phyloP scores from a whole-genome alignment of 2,329 filamentous ascomycete species.

The Monosporascus ibericus region DNA sequence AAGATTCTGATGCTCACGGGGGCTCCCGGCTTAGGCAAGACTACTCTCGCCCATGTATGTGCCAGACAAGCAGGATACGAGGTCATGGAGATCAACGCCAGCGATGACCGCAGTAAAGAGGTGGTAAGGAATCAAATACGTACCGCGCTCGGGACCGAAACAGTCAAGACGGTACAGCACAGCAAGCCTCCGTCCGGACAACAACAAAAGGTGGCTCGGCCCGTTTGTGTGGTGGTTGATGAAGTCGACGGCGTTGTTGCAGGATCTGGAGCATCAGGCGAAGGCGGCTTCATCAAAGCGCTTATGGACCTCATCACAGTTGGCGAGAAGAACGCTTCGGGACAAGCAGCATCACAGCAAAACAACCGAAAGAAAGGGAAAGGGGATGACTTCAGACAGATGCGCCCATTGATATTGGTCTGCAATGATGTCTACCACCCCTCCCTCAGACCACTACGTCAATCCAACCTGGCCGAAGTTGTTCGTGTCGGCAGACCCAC shows the following conservation, averaged over 20 bases:
- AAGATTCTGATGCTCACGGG: conserved; percentile 90
- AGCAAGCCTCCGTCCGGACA: conserved; percentile 43
- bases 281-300: conserved; percentile 93
- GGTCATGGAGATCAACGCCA: conserved; percentile 94
- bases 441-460: conserved; percentile 77
- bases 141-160: conserved; percentile 90
- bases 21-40: conserved; percentile 90
- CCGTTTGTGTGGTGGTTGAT: conserved; percentile 90
- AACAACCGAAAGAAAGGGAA: conserved; percentile 58
- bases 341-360: conserved; percentile 23
- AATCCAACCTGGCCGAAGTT: conserved; percentile 78
- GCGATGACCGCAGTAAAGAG: conserved; percentile 83
- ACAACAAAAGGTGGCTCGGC: conserved; percentile 63
- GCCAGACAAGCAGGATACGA: conserved; percentile 94
- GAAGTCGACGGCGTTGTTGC: conserved; percentile 93
- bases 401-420: conserved; percentile 85
- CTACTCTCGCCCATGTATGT: conserved; percentile 92
- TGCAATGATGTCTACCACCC: conserved; percentile 97
- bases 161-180: conserved; percentile 70
- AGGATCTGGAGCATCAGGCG: conserved; percentile 69
- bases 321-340: conserved; percentile 71
- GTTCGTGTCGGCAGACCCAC: conserved; percentile 87
- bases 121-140: conserved; percentile 88
- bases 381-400: conserved; percentile 78
- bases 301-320: conserved; percentile 82